Conservation (phyloP, 345 rosid genomes). For the Dimocarpus longan region DNA sequence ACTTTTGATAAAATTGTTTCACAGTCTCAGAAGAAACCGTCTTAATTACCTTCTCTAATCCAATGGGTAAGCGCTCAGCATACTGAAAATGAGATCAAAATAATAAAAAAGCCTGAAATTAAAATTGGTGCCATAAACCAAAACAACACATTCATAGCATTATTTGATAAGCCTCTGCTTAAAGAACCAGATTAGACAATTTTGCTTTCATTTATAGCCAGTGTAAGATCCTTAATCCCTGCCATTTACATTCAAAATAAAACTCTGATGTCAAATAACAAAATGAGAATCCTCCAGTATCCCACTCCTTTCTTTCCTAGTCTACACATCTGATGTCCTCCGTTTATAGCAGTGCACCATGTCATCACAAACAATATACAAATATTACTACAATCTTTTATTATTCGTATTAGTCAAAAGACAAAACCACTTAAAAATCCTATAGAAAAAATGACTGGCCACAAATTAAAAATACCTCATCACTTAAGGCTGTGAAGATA, state of each 20-base stretch:
- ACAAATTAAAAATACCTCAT: background rate
- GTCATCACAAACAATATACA: constrained; percentile 3
- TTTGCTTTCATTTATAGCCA: background rate
- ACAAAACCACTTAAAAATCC: background rate
- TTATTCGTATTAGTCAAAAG: background rate
- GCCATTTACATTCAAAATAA: background rate
- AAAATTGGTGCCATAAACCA: background rate
- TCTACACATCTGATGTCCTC: background rate
- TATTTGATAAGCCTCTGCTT: background rate
- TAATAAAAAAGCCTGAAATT: background rate
- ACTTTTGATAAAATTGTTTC: constrained; percentile 73
- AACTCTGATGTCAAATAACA: constrained; percentile 9
- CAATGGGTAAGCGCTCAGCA: constrained; percentile 92
- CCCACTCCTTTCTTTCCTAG: background rate
- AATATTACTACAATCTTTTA: background rate
- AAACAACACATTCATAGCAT: constrained; percentile 8
- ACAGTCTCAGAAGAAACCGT: constrained; percentile 74
- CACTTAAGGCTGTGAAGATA: background rate
- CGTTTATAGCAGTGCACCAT: background rate
- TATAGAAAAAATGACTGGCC: background rate
- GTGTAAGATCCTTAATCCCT: background rate
- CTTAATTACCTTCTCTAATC: constrained; percentile 85
- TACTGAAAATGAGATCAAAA: constrained; percentile 51
- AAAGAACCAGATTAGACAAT: constrained; percentile 1
- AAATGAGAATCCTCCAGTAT: background rate